Evolutionary conservation across 257 asterid species (phyloP).

Genomic region (Nicotiana noctiflora): DNA sequence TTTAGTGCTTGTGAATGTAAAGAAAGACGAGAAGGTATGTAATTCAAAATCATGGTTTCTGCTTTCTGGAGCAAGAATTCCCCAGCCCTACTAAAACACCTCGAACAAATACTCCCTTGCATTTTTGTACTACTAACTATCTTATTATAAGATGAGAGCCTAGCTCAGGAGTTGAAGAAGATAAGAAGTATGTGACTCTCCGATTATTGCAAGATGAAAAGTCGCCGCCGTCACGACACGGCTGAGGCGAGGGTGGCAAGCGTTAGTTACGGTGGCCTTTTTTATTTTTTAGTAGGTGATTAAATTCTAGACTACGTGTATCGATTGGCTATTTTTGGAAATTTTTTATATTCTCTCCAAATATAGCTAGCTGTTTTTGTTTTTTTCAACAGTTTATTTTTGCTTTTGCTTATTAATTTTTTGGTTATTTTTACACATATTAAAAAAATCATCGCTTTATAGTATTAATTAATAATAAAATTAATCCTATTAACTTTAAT

Average conservation of each 20-base stretch:
- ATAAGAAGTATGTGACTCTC: neutral
- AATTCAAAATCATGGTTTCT: conserved; percentile 5
- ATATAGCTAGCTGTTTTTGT: no score
- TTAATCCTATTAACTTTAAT: no score
- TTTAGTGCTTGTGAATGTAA: neutral
- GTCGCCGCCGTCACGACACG: conserved; percentile 4
- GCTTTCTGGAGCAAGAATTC: conserved; percentile 13
- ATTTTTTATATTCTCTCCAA: no score
- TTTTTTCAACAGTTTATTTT: no score
- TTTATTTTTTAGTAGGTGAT: no score
- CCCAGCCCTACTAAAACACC: conserved; percentile 26
- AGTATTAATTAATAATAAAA: no score
- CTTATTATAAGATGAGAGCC: neutral
- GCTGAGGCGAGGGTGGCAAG: neutral
- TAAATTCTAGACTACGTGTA: no score
- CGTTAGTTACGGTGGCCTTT: no score
- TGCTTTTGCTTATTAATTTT: no score
- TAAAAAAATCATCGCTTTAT: rapidly evolving
- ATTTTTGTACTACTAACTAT: neutral
- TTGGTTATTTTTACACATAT: no score
- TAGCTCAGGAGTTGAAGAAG: neutral
- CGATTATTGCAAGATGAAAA: neutral
- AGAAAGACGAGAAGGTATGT: neutral
- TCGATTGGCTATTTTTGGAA: no score
- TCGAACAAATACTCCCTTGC: conserved; percentile 20